Evolutionary conservation across 1,284 basidiomycete genomes (phyloP), one percentile per base, ranked within the genome.

Genomic region (Marasmius fiardii): DNA sequence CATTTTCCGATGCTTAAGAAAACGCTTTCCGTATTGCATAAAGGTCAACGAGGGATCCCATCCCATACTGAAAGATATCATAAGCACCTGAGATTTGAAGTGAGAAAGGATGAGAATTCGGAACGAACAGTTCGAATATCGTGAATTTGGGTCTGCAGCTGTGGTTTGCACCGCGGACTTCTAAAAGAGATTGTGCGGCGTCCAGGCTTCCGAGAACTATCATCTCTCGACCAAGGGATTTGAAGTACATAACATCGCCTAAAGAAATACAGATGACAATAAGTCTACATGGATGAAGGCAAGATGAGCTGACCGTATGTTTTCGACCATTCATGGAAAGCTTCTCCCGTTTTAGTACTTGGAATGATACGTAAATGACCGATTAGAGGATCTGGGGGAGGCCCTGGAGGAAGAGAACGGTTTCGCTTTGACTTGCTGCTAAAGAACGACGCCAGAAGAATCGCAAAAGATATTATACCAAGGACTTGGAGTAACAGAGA

Each of bases 181-280:
- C 71, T 28, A 74, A 58, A 0, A 75, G 60, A 7, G 71, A 71
- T 2, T 55, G 58, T 11, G 71, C 69, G 1, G 65, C 67, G 51
- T 70, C 56, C 7, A 60, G 45, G 12, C 67, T 67, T 57, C 71
- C 74, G 7, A 75, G 49, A 6, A 73, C 55, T 23, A 74, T 58
- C 41, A 74, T 41, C 14, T 41, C 39, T n/a, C 39, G 1, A 2
- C 39, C 39, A 18, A 41, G 4, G 2, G 20, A 7, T 20, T 37
- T 11, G 12, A 37, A n/a, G 5, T 37, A 37, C 5, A 37, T 37
- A n/a, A 37, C 35, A 2, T 37, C 35, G 12, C 35, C 35, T 37
- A 5, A 37, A n/a, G 60, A 45, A 49, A 44, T 2, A 12, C 35
- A 1, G 52, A n/a, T n/a, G n/a, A n/a, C n/a, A n/a, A n/a, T n/a